Conservation (phyloP, 1,284 basidiomycete species). For the Boletus semigastroideus region DNA sequence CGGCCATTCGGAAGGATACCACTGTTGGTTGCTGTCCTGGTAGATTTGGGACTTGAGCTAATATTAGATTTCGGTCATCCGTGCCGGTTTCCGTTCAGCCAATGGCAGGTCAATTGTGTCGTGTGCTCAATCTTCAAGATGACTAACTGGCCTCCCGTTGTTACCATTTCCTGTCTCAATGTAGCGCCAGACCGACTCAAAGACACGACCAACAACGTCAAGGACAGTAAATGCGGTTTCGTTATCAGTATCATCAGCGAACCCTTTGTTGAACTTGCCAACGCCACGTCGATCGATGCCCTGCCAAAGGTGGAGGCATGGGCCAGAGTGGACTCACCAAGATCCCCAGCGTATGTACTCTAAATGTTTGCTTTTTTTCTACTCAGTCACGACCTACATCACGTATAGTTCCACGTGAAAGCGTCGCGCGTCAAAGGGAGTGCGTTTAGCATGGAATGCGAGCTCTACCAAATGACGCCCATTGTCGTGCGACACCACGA, state of each 20-base stretch:
- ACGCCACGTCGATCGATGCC: constrained; percentile 57
- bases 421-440: constrained; percentile 67
- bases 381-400: neutral
- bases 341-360: constrained; percentile 43
- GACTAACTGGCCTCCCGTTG: constrained; percentile 35
- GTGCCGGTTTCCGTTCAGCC: too few relatives aligned
- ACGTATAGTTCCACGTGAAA: constrained; percentile 46
- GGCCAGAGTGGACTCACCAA: constrained; percentile 60
- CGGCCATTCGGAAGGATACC: too few relatives aligned
- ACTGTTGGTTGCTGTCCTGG: too few relatives aligned
- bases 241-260: constrained; percentile 72
- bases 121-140: constrained; percentile 22
- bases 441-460: constrained; percentile 69
- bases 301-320: constrained; percentile 65
- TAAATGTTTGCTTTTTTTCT: too few relatives aligned
- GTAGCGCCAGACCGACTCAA: constrained; percentile 10
- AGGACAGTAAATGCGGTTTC: constrained; percentile 51
- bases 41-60: too few relatives aligned
- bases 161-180: constrained; percentile 43
- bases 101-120: neutral
- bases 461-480: constrained; percentile 45
- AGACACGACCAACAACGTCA: constrained; percentile 46
- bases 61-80: too few relatives aligned
- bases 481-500: constrained; percentile 39
- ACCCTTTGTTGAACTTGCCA: constrained; percentile 63